phyloP scores from a whole-genome alignment of 2,329 filamentous ascomycete genomes.

The Fusarium vanettenii region DNA sequence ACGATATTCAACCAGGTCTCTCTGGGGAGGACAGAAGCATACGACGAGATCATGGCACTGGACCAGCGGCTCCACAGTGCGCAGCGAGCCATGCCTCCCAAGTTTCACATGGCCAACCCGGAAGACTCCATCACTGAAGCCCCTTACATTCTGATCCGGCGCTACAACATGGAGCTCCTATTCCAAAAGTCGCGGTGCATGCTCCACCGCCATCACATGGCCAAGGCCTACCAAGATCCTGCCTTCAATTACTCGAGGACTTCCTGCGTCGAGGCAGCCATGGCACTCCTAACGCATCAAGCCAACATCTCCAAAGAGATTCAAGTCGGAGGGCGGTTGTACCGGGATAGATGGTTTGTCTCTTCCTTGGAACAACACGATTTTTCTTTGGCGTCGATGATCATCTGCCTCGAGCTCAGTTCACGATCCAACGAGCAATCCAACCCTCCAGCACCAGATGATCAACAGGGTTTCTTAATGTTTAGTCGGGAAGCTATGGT shows the following conservation, averaged over 20 bases:
- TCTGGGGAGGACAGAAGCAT: slow-evolving; percentile 16
- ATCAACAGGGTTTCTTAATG: slow-evolving; percentile 1
- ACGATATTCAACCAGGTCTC: slow-evolving; percentile 35
- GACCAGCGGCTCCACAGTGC: slow-evolving; percentile 20
- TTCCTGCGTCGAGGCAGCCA: slow-evolving; percentile 28
- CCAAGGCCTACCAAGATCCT: slow-evolving; percentile 20
- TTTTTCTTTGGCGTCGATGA: slow-evolving; percentile 33
- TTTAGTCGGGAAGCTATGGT: slow-evolving; percentile 11
- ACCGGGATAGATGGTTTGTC: slow-evolving; percentile 28
- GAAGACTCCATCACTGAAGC: slow-evolving; percentile 30
- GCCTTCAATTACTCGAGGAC: slow-evolving; percentile 25
- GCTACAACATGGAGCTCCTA: slow-evolving; percentile 29
- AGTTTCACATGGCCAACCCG: slow-evolving; percentile 14
- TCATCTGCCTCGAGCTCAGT: slow-evolving; percentile 32
- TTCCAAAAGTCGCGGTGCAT: slow-evolving; percentile 30
- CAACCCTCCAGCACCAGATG: not conserved
- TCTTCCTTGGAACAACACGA: slow-evolving; percentile 28
- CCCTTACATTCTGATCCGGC: slow-evolving; percentile 18
- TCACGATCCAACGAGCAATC: not conserved
- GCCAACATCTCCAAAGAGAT: slow-evolving; percentile 29
- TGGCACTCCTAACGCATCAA: slow-evolving; percentile 16
- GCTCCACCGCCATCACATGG: slow-evolving; percentile 33
- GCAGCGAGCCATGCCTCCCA: slow-evolving; percentile 19
- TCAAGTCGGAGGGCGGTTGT: slow-evolving; percentile 18
- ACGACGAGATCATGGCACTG: slow-evolving; percentile 30